Percentiles rank a stretch among this genome's conserved stretches.
Evolutionary conservation across 305 asterid species (phyloP).

Genomic region (Fraxinus ornus): DNA sequence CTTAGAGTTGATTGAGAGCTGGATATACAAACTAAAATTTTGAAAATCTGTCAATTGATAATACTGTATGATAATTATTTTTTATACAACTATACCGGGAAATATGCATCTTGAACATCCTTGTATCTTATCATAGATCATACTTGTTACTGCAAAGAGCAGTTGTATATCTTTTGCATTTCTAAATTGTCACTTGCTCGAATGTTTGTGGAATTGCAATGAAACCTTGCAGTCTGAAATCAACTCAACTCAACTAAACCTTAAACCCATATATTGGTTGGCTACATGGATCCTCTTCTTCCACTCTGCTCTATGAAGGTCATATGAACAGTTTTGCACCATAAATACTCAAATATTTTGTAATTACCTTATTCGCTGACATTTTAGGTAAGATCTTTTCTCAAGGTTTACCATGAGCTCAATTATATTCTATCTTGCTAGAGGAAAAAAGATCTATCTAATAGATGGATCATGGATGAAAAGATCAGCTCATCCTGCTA

Average conservation of each 20-base stretch:
- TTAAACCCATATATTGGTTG: background rate
- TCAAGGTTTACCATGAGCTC: background rate
- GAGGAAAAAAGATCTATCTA: background rate
- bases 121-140: background rate
- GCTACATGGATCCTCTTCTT: background rate
- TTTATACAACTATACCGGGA: background rate
- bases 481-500: background rate
- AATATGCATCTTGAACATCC: background rate
- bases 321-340: background rate
- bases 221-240: background rate
- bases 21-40: background rate
- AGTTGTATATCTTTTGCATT: background rate
- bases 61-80: background rate
- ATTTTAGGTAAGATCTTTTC: background rate
- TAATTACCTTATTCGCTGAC: background rate
- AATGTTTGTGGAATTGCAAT: background rate
- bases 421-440: background rate
- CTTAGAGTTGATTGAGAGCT: background rate
- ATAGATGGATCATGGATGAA: background rate
- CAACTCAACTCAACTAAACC: background rate
- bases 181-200: background rate
- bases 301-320: background rate
- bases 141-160: background rate
- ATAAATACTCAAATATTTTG: background rate
- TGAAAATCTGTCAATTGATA: background rate